Base-by-base conservation (phyloP, 2,329 filamentous ascomycete species). In the Lachnellula suecica region DNA sequence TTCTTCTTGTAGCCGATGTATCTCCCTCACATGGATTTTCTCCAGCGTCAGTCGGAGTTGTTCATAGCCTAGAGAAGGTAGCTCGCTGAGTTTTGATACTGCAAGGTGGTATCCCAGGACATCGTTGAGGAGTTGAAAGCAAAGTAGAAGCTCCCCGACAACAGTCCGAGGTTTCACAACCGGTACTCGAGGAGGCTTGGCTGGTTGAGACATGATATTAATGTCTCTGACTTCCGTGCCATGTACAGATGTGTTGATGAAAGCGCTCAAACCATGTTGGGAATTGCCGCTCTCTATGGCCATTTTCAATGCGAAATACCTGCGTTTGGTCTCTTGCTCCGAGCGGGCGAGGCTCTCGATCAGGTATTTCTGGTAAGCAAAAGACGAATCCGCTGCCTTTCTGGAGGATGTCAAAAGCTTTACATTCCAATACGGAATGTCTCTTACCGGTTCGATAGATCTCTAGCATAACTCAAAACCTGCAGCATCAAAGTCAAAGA, bases 401-500 rank as follows among this genome's bases (percentile, higher is more conserved):
- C 49, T 52, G 34, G 19, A 2, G 11, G 6, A 6, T 29, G 20
- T 47, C 5, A 47, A 22, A 31, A 19, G n/a, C 10, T 41, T 10
- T n/a, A 34, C 7, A n/a, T n/a, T 34, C 11, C 11, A n/a, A 34
- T 34, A 34, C 10, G 13, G 29, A 15, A 47, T 10, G 44, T 8
- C 1, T 40, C 51, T 31, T 41, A 54, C 47, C 25, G 34, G 35
- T 37, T 51, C 17, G 54, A 49, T 2, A 56, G 31, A 31, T 52
- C 51, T 24, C 44, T 47, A 35, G 54, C 54, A 42, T 56, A 53
- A 44, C 47, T 53, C 31, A 53, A 41, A 3, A 53, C 51, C 29
- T 56, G 51, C 5, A 56, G 34, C 50, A 56, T 56, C 35, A 56
- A 43, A 4, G 47, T 53, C 44, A 53, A 35, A 38, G 51, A 53